Percentiles rank a stretch among this genome's conserved stretches.
These are phyloP conservation scores for Balamuthia mandrillaris DNA, from an alignment of 208 protist genomes.

Conservation along the genomic window DNA sequence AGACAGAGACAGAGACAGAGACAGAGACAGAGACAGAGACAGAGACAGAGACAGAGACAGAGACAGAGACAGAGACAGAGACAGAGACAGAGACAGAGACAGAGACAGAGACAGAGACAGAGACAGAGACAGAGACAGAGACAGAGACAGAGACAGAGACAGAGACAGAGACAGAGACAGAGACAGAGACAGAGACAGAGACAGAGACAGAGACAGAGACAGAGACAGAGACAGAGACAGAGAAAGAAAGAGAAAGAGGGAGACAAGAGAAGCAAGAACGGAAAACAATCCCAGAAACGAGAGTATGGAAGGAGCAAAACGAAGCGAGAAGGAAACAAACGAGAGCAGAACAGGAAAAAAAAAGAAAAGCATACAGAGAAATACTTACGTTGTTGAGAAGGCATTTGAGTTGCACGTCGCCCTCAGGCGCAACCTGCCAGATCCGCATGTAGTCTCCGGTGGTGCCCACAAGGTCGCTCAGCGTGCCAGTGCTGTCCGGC, in stretches of 20 bases:
- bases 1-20: too few relatives aligned
- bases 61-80: too few relatives aligned
- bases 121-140: too few relatives aligned
- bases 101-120: too few relatives aligned
- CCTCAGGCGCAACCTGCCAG: slow-evolving; percentile 85
- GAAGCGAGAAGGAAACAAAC: not conserved
- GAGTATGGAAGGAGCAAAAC: not conserved
- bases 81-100: too few relatives aligned
- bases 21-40: too few relatives aligned
- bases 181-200: too few relatives aligned
- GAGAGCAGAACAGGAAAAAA: not conserved
- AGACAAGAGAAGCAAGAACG: not conserved
- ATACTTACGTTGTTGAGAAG: slow-evolving; percentile 74
- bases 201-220: too few relatives aligned
- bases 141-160: too few relatives aligned
- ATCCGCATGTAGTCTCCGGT: slow-evolving; percentile 96
- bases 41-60: too few relatives aligned
- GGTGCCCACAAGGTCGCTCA: slow-evolving; percentile 89
- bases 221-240: not conserved
- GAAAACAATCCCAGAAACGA: not conserved
- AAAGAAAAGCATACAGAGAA: not conserved
- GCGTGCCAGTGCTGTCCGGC: slow-evolving; percentile 74
- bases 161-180: too few relatives aligned
- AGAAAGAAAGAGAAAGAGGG: not conserved
- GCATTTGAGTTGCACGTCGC: slow-evolving; percentile 55